Base-by-base conservation (phyloP, 1,284 basidiomycete species). In the Trichosporon sp. region DNA sequence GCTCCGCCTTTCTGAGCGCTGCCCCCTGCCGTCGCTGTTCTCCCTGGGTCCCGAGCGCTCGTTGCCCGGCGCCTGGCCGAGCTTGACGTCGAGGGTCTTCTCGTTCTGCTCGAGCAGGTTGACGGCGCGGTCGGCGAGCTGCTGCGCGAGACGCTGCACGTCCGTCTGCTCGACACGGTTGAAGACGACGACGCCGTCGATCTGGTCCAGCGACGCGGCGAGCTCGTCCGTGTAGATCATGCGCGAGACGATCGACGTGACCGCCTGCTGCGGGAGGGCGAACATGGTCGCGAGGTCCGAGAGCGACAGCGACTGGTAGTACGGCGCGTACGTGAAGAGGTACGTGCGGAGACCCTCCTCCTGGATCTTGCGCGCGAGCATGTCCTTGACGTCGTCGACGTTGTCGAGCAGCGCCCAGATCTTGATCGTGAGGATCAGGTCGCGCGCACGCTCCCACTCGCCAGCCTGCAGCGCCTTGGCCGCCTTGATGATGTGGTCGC, bases 141-240 rank as follows among this genome's bases (percentile, higher is more conserved):
- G 89, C 78, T 92, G 90, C 4, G 94, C 92, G 5, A 97, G 86
- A 79, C 94, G 91, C 84, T 99, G 96, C n/a, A 92, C 87, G 69
- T 93, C 91, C 38, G 92, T 90, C 61, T 94, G 88, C 78, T 98
- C 94, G 68, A 94, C 89, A 68, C 92, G 90, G 82, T 96, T 92
- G 87, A 98, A 94, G 66, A 96, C 90, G 67, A 97, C 87, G 63
- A 96, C 93, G 69, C 90, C 89, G 68, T 90, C 90, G 19, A 92
- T 90, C 82, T 93, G 93, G 82, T 99, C 97, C 71, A 99, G 87
- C 38, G 94, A 96, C 0, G 96, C 97, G 0, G 92, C 88, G 14
- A 99, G 87, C 83, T 98, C 96, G 81, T 98, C 97, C 78, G 89
- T 94, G 94, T 96, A 98, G 80, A 99, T 98, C 97, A 99, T 98